Conservation (phyloP, 139 green algal species). For the Zygnema circumcarinatum region DNA sequence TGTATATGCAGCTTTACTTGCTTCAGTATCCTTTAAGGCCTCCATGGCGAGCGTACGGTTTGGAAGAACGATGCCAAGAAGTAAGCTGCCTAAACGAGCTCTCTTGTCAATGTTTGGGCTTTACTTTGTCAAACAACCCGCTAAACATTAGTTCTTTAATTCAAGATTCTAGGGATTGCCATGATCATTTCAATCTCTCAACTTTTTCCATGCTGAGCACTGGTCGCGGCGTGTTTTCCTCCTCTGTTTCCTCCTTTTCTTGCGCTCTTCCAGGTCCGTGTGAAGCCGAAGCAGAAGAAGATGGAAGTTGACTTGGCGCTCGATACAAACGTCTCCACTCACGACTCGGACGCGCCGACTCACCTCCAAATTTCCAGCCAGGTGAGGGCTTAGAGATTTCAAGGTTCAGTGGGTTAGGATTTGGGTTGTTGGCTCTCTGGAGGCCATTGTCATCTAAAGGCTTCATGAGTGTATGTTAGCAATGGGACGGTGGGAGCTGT, state of each 20-base stretch:
- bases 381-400: slow-evolving; percentile 9
- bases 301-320: slow-evolving; percentile 71
- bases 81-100: neutral
- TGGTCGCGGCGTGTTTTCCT: neutral
- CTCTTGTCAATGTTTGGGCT: neutral
- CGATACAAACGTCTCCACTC: slow-evolving; percentile 69
- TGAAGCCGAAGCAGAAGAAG: slow-evolving; percentile 72
- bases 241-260: slow-evolving; percentile 1
- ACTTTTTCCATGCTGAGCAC: neutral
- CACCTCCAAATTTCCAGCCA: slow-evolving; percentile 34
- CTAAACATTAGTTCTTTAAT: neutral
- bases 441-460: no score
- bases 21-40: slow-evolving; percentile 83
- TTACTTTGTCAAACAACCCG: neutral
- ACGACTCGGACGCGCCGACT: slow-evolving; percentile 64
- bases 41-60: slow-evolving; percentile 78
- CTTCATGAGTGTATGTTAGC: no score
- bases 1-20: slow-evolving; percentile 78
- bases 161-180: neutral
- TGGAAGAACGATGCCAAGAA: slow-evolving; percentile 58
- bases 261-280: slow-evolving; percentile 59
- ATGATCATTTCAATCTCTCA: neutral
- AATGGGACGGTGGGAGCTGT: no score
- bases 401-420: neutral
- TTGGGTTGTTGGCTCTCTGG: neutral